A percentile compares a stretch with the other conserved stretches of the same genome.
phyloP scores from a whole-genome alignment of 805 yeast species.

The Pichia nanzhaoensis region DNA sequence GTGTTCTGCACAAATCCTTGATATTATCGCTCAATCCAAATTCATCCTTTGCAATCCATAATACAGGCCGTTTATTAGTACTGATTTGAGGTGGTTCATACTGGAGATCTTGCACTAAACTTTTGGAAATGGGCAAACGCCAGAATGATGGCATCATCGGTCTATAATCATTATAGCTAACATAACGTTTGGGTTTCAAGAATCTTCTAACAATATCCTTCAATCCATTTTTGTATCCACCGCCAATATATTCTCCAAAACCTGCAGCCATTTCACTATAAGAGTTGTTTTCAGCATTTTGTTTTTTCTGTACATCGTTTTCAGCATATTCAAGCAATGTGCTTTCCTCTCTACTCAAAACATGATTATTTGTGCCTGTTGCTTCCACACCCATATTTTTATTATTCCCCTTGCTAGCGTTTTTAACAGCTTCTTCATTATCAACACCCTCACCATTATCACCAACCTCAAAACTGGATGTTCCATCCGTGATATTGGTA shows the following conservation, averaged over 20 bases:
- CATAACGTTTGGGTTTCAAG: slow-evolving; percentile 24
- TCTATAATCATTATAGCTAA: slow-evolving; percentile 25
- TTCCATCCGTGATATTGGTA: slow-evolving; percentile 3
- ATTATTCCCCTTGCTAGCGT: neutral
- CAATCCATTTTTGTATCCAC: neutral
- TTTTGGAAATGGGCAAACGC: slow-evolving; percentile 15
- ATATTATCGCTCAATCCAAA: slow-evolving; percentile 61
- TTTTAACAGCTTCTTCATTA: no score
- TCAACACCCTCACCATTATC: neutral
- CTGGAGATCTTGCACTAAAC: slow-evolving; percentile 10
- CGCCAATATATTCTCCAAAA: slow-evolving; percentile 2
- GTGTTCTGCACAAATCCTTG: slow-evolving; percentile 44
- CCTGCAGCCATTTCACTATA: slow-evolving; percentile 1
- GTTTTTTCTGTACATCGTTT: neutral
- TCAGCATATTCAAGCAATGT: neutral
- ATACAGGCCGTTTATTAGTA: slow-evolving; percentile 46
- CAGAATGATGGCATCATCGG: slow-evolving; percentile 34
- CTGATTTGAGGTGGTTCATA: slow-evolving; percentile 52
- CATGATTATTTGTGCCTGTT: neutral
- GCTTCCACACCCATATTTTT: neutral
- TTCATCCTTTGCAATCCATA: slow-evolving; percentile 68
- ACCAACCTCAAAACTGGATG: neutral
- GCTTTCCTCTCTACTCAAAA: neutral
- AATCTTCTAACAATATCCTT: slow-evolving; percentile 18
- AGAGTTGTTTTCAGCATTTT: neutral